Conservation (phyloP, 2,329 filamentous ascomycete species). For the Talaromyces islandicus region DNA sequence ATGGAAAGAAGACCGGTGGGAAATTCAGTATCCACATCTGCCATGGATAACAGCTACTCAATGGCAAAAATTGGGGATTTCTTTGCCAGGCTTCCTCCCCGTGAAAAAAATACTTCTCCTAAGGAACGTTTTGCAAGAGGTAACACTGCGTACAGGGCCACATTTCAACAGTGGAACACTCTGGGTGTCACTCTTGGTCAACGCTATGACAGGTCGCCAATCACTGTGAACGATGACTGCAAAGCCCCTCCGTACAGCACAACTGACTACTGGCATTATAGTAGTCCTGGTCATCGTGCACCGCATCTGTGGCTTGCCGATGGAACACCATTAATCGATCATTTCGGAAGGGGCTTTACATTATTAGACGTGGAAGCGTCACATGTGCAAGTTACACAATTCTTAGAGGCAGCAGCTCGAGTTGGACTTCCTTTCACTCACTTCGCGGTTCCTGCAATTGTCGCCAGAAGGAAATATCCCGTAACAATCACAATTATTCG, state of each 20-base stretch:
- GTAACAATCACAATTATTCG: background rate
- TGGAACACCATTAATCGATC: background rate
- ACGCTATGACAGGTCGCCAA: background rate
- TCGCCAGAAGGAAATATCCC: background rate
- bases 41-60: conserved; percentile 1
- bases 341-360: background rate
- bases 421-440: background rate
- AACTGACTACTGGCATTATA: background rate
- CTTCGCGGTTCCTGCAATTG: background rate
- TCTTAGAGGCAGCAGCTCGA: background rate
- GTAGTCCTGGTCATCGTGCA: conserved; percentile 1
- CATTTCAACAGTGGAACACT: conserved; percentile 1
- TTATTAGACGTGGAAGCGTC: conserved; percentile 1
- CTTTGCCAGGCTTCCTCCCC: background rate
- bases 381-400: background rate
- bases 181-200: background rate
- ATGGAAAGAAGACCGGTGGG: conserved; percentile 23
- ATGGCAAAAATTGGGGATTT: background rate
- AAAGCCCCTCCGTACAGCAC: background rate
- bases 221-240: background rate
- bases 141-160: background rate
- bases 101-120: background rate
- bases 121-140: background rate
- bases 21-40: conserved; percentile 6
- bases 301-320: conserved; percentile 2